Conservation (phyloP, 805 yeast genomes). For the Schwanniomyces yamadae region DNA sequence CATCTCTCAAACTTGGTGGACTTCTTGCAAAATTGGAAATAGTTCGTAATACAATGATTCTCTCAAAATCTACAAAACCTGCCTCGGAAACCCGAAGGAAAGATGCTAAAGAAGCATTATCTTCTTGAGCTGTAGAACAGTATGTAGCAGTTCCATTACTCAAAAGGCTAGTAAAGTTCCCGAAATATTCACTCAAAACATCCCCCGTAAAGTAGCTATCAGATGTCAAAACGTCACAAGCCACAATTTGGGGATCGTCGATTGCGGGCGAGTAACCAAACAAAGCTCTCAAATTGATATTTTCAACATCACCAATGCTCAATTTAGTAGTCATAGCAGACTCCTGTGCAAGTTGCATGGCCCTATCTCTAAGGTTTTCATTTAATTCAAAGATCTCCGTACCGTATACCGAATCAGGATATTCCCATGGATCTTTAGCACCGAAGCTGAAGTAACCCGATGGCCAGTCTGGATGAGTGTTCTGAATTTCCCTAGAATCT, state of each 20-base stretch:
- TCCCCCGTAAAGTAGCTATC: slow-evolving; percentile 61
- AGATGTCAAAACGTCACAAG: slow-evolving; percentile 60
- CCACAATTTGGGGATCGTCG: slow-evolving; percentile 43
- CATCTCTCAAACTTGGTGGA: slow-evolving; percentile 42
- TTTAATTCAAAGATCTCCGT: slow-evolving; percentile 65
- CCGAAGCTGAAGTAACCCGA: slow-evolving; percentile 60
- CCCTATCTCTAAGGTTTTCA: slow-evolving; percentile 56
- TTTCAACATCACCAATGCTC: slow-evolving; percentile 38
- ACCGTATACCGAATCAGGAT: slow-evolving; percentile 58
- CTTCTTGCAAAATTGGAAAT: slow-evolving; percentile 58
- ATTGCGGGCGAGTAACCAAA: slow-evolving; percentile 53
- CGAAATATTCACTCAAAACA: slow-evolving; percentile 48
- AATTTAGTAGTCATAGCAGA: slow-evolving; percentile 34
- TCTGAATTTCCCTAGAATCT: slow-evolving; percentile 44
- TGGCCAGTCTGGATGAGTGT: slow-evolving; percentile 47
- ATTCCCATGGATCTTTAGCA: slow-evolving; percentile 44
- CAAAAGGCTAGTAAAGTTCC: slow-evolving; percentile 45
- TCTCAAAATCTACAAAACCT: slow-evolving; percentile 55
- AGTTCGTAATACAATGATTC: slow-evolving; percentile 60
- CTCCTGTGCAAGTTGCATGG: slow-evolving; percentile 47
- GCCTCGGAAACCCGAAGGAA: slow-evolving; percentile 51
- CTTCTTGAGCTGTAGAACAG: slow-evolving; percentile 66
- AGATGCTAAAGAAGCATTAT: slow-evolving; percentile 62
- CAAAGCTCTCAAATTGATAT: slow-evolving; percentile 44
- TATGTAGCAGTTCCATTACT: slow-evolving; percentile 60